Evolutionary conservation across 805 yeast species (phyloP).

Genomic region (Candida sanyiensis): DNA sequence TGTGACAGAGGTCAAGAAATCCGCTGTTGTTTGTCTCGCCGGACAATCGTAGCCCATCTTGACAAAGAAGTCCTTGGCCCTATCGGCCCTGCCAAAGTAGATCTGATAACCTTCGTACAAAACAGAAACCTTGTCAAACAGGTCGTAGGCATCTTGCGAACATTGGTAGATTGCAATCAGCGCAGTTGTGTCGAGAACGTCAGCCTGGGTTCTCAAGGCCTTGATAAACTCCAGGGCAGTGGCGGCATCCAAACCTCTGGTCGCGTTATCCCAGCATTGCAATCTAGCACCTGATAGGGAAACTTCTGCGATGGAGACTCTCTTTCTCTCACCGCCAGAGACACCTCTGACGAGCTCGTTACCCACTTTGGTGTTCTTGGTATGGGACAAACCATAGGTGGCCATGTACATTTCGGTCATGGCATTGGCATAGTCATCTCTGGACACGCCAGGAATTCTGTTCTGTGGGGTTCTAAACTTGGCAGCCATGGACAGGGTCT

Average conservation of each 20-base stretch:
- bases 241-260: constrained; percentile 56
- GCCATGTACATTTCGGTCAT: constrained; percentile 47
- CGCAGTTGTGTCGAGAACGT: constrained; percentile 41
- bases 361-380: constrained; percentile 57
- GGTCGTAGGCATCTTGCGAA: constrained; percentile 44
- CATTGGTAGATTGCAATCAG: constrained; percentile 54
- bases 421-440: constrained; percentile 50
- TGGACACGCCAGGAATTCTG: constrained; percentile 52
- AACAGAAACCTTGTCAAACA: constrained; percentile 45
- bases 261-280: constrained; percentile 51
- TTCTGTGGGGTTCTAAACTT: constrained; percentile 54
- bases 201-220: constrained; percentile 44
- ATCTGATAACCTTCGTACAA: constrained; percentile 50
- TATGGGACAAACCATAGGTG: constrained; percentile 44
- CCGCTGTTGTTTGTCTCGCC: constrained; percentile 50
- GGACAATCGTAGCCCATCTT: constrained; percentile 51
- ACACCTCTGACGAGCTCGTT: constrained; percentile 59
- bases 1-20: constrained; percentile 48
- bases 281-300: constrained; percentile 38
- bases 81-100: constrained; percentile 38
- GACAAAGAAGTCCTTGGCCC: constrained; percentile 41
- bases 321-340: constrained; percentile 67
- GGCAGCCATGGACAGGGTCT: constrained; percentile 62
- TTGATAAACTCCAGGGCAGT: constrained; percentile 49
- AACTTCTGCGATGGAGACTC: constrained; percentile 64